Evolutionary conservation across 108 stramenopile species (phyloP).

Genomic region (Cylindrotheca closterium): DNA sequence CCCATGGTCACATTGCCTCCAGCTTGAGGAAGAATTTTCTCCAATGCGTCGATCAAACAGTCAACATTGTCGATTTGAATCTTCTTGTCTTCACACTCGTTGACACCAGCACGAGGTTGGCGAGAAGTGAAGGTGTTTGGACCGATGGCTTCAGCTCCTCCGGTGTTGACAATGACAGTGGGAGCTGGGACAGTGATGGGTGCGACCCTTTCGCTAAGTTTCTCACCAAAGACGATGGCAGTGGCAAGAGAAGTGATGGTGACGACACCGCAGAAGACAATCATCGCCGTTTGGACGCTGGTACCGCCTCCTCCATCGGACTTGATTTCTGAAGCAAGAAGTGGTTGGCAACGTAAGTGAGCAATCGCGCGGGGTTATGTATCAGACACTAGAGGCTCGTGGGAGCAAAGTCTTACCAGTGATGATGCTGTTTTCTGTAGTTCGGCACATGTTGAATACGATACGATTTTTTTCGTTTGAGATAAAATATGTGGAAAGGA

Average conservation of each 20-base stretch:
- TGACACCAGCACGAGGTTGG: conserved; percentile 3
- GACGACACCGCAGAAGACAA: background rate
- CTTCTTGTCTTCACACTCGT: conserved; percentile 13
- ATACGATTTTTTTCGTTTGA: too few relatives aligned
- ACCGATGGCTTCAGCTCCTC: background rate
- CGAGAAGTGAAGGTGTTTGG: background rate
- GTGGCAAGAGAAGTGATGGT: background rate
- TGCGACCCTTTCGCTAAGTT: background rate
- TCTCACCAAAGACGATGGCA: background rate
- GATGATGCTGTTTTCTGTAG: background rate
- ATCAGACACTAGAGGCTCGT: too few relatives aligned
- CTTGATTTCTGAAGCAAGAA: too few relatives aligned
- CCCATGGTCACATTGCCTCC: conserved; percentile 55
- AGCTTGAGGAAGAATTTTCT: conserved; percentile 23
- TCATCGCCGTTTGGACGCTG: background rate
- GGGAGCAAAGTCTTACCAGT: too few relatives aligned
- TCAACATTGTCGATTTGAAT: conserved; percentile 5
- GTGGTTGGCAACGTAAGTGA: background rate
- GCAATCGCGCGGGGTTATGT: background rate
- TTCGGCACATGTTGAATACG: background rate
- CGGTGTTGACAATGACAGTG: background rate
- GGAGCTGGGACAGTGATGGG: too few relatives aligned
- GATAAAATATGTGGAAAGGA: too few relatives aligned
- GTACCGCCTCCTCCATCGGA: background rate
- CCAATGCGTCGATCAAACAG: conserved; percentile 12